phyloP scores from a whole-genome alignment of 2,329 filamentous ascomycete species.

The Nectriaceae sp. region DNA sequence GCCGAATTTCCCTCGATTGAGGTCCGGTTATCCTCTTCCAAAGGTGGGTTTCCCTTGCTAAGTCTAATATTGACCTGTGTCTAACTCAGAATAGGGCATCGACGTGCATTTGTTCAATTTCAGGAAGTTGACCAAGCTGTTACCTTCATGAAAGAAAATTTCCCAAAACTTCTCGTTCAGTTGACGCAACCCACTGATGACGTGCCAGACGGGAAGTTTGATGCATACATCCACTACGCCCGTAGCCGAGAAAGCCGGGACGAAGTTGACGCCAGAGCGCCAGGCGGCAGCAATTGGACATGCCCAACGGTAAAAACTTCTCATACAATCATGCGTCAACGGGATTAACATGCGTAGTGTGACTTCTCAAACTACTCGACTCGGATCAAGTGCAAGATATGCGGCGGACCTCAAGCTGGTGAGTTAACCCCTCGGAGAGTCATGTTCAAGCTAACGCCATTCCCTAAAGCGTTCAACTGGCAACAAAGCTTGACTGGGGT shows the following conservation, averaged over 20 bases:
- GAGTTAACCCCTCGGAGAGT: constrained; percentile 7
- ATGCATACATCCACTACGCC: constrained; percentile 44
- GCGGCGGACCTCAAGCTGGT: constrained; percentile 35
- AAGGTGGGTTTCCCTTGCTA: constrained; percentile 26
- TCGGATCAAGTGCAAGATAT: constrained; percentile 40
- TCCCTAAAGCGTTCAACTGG: constrained; percentile 27
- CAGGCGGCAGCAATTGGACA: constrained; percentile 33
- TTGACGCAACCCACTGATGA: constrained; percentile 40
- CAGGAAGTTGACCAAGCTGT: constrained; percentile 41
- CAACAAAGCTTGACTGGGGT: constrained; percentile 46
- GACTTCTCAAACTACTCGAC: constrained; percentile 43
- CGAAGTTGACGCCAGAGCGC: constrained; percentile 19
- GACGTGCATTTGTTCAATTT: constrained; percentile 46
- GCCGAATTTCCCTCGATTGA: constrained; percentile 40
- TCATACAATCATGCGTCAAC: neutral
- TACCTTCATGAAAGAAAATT: constrained; percentile 45
- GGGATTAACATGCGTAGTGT: constrained; percentile 33
- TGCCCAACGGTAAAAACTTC: constrained; percentile 35
- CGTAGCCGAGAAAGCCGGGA: constrained; percentile 40
- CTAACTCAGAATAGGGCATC: constrained; percentile 36
- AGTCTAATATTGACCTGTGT: neutral
- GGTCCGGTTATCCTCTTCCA: constrained; percentile 39
- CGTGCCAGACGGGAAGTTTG: constrained; percentile 39
- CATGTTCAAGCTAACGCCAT: neutral
- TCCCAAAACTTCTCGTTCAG: constrained; percentile 40